These are phyloP conservation scores for Smithsoniella earleae DNA, from an alignment of 163 green algal genomes.

Conservation along the genomic window DNA sequence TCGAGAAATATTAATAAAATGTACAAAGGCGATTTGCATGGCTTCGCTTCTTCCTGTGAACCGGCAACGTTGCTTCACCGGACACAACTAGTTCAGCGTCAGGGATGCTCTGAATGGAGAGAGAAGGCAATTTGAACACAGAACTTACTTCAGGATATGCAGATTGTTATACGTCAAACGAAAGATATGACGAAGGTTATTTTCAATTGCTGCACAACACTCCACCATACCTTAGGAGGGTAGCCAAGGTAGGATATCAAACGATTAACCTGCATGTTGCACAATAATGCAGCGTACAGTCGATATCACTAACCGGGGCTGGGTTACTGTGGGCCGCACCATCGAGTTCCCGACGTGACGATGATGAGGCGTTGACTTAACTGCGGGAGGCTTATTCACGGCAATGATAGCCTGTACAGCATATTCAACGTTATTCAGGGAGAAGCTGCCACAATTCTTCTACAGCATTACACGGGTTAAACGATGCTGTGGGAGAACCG, in stretches of 20 bases:
- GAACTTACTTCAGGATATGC: no score
- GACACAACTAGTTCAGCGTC: no score
- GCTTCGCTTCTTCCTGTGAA: neutral
- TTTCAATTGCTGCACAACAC: no score
- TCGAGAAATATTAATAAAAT: neutral
- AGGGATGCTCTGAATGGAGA: neutral
- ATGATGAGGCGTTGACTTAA: neutral
- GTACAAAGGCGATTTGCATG: neutral
- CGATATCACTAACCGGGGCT: neutral
- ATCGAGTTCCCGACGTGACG: constrained; percentile 2
- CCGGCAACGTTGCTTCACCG: no score
- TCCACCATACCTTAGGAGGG: neutral
- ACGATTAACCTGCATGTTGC: neutral
- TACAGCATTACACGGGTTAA: no score
- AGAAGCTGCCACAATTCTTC: no score
- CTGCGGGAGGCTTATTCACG: constrained; percentile 16
- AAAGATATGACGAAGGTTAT: no score
- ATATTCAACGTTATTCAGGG: no score
- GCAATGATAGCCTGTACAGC: no score
- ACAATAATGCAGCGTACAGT: neutral
- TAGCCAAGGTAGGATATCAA: constrained; percentile 8
- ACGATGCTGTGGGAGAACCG: no score
- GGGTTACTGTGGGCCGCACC: neutral
- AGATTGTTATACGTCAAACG: no score
- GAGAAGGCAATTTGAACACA: neutral